phyloP scores from a whole-genome alignment of 1,284 basidiomycete genomes.

The Sphagnurus paluster region DNA sequence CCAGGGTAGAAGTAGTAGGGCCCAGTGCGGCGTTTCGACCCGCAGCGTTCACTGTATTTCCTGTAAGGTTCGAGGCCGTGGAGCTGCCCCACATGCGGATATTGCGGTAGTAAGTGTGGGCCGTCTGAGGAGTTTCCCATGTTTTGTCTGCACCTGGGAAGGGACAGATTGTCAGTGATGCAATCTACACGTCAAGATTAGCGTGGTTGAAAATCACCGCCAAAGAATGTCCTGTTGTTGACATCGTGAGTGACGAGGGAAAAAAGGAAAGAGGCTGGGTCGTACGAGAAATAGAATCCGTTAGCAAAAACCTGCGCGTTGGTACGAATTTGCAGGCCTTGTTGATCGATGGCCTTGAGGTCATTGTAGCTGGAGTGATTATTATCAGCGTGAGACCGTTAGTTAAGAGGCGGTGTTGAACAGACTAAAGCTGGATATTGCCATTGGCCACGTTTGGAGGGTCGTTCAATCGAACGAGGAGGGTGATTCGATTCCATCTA shows the following conservation, averaged over 20 bases:
- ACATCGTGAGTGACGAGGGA: constrained; percentile 3
- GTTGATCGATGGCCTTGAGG: constrained; percentile 46
- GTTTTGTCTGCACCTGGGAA: constrained; percentile 53
- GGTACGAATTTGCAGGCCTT: constrained; percentile 52
- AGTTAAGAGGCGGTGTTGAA: not conserved
- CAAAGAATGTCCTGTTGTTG: constrained; percentile 64
- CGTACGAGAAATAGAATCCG: constrained; percentile 69
- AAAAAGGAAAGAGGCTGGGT: constrained; percentile 10
- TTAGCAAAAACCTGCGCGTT: constrained; percentile 44
- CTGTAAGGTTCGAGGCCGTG: constrained; percentile 44
- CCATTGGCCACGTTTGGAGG: constrained; percentile 57
- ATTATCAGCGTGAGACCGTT: constrained; percentile 3
- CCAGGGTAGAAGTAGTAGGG: not conserved
- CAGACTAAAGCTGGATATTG: constrained; percentile 55
- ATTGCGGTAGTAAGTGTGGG: constrained; percentile 73
- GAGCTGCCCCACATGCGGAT: constrained; percentile 55
- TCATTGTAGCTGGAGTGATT: constrained; percentile 51
- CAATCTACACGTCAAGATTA: not conserved
- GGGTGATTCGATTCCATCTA: constrained; percentile 63
- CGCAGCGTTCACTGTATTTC: constrained; percentile 26
- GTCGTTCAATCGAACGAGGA: constrained; percentile 62
- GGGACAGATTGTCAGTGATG: not conserved
- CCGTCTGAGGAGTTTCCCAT: constrained; percentile 63
- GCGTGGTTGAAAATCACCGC: constrained; percentile 41
- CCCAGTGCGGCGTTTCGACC: constrained; percentile 25